A percentile compares a stretch with the other conserved stretches of the same genome.
These are phyloP conservation scores for Amoebophrya sp. DNA, from an alignment of 169 alveolate genomes.

Conservation along the genomic window DNA sequence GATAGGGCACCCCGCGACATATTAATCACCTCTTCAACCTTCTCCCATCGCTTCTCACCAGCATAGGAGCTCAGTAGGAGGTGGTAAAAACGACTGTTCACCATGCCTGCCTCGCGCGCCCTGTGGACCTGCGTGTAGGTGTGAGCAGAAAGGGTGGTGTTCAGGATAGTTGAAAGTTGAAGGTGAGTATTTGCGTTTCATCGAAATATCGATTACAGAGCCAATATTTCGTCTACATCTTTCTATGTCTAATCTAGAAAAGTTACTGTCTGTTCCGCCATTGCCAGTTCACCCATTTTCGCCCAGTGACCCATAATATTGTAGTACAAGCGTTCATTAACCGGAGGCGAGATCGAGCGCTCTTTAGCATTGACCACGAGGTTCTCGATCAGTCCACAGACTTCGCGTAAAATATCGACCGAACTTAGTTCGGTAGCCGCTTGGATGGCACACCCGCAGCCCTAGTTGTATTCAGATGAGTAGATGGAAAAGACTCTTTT, in stretches of 20 bases:
- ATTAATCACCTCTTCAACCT: background rate
- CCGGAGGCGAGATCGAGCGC: background rate
- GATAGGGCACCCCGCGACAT: background rate
- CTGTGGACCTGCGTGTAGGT: too few species aligned
- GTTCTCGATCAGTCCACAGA: background rate
- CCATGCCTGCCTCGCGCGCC: too few species aligned
- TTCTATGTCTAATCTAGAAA: too few species aligned
- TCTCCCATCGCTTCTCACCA: background rate
- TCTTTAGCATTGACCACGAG: background rate
- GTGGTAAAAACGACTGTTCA: background rate
- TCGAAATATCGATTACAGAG: too few species aligned
- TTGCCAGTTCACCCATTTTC: background rate
- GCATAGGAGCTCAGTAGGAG: background rate
- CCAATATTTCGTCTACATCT: too few species aligned
- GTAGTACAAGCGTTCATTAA: background rate
- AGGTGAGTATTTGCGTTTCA: too few species aligned
- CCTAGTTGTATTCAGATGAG: too few species aligned
- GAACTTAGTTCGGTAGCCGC: background rate
- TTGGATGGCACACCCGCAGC: background rate
- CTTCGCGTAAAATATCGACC: background rate
- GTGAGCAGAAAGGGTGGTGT: too few species aligned
- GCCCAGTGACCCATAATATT: background rate
- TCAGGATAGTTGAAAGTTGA: too few species aligned
- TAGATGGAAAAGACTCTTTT: too few species aligned
- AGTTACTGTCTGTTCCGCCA: background rate